phyloP scores from a whole-genome alignment of 495 filamentous ascomycete species.

The Mycothermus thermophilus region DNA sequence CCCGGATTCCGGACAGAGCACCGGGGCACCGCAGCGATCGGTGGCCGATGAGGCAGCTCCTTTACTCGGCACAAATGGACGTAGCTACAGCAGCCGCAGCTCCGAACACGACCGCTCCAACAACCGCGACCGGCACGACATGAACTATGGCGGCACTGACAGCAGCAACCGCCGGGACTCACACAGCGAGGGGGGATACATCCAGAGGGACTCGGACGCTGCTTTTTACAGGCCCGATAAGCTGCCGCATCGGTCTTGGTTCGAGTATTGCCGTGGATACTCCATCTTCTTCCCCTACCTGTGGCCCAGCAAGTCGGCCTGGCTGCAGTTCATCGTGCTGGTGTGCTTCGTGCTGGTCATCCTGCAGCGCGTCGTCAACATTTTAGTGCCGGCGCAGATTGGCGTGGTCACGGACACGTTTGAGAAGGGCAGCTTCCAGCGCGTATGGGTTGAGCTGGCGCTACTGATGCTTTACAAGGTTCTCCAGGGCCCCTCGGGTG shows the following conservation, averaged over 20 bases:
- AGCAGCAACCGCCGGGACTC: conserved; percentile 14
- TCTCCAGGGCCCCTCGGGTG: conserved; percentile 75
- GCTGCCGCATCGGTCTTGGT: conserved; percentile 29
- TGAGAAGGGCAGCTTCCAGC: conserved; percentile 13
- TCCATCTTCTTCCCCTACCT: conserved; percentile 85
- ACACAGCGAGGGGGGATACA: conserved; percentile 14
- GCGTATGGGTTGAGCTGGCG: conserved; percentile 41
- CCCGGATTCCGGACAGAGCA: no score
- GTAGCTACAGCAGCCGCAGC: no score
- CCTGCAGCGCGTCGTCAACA: conserved; percentile 64
- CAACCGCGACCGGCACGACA: conserved; percentile 11
- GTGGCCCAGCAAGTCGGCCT: conserved; percentile 67
- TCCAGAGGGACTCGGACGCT: conserved; percentile 28
- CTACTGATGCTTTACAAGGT: conserved; percentile 70
- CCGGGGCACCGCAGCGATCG: conserved; percentile 33
- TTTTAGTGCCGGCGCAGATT: conserved; percentile 65
- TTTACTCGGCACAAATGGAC: conserved; percentile 22
- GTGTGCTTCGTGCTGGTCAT: conserved; percentile 66
- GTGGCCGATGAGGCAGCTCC: conserved; percentile 37
- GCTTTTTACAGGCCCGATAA: conserved; percentile 41
- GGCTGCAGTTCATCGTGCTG: conserved; percentile 61
- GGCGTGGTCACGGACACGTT: conserved; percentile 59
- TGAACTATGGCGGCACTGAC: conserved; percentile 16
- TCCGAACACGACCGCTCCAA: conserved; percentile 23
- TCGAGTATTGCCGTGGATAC: conserved; percentile 77